Base-by-base conservation (phyloP, 768 basidiomycete species). In the Lyophyllum atratum region DNA sequence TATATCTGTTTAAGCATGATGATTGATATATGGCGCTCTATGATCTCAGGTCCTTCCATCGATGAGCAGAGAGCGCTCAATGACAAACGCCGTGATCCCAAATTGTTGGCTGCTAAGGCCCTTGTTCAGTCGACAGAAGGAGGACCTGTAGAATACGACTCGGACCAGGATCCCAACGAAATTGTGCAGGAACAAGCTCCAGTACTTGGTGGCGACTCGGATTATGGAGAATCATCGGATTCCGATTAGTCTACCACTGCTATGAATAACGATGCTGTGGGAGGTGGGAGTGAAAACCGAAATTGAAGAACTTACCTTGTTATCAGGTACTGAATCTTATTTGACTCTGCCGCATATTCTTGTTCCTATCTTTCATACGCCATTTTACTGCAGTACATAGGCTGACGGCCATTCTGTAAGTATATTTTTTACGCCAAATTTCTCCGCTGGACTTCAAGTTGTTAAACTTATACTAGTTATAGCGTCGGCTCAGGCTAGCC, bases 31-130 rank as follows among this genome's bases (percentile, higher is more conserved):
- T 83, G 80, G 80, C 67, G 63, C 39, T 72, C 73, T 10, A 80
- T 83, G 79, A 68, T 80, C 10, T 74, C 78, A 15, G 79, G 76
- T 2, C 63, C 61, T 14, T 60, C 79, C 19, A 80, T 83, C 25
- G 80, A 82, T 49, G 78, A 83, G 54, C 81, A 82, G 52, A 68
- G 65, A 22, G 63, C 56, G 4, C 37, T 59, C 22, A 63, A 68
- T 26, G 53, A 53, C 6, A 56, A 26, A 39, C 42, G 48, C 42
- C 40, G 33, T 42, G 48, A 28, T 47, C 52, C 48, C 26, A 54
- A 50, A 21, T 21, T 31, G 24, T 51, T 26, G 17, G 15, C 25
- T 54, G 37, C 48, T 37, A 9, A n/a, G 2, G 42, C 33, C 12
- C 43, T 47, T 29, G 49, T 48, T 26, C 12, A n/a, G n/a, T n/a